These are phyloP conservation scores for Ramalina intermedia DNA, from an alignment of 495 filamentous ascomycete genomes.

Conservation along the genomic window DNA sequence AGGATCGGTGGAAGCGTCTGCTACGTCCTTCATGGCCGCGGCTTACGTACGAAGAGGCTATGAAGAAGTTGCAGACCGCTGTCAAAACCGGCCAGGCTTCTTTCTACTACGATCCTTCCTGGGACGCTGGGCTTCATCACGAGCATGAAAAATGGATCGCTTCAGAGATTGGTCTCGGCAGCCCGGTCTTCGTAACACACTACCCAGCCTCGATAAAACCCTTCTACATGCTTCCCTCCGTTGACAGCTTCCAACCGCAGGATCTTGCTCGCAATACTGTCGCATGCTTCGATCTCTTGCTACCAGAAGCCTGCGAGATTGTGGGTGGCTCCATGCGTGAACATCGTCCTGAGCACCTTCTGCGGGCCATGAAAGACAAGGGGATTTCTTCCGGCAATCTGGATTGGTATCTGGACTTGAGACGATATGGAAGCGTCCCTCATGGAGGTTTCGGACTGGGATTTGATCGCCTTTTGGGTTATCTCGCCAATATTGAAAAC, in stretches of 20 bases:
- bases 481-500: constrained; percentile 70
- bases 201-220: constrained; percentile 79
- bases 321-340: constrained; percentile 90
- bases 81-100: constrained; percentile 28
- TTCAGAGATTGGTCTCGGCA: constrained; percentile 46
- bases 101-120: constrained; percentile 54
- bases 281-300: constrained; percentile 88
- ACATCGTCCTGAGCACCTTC: constrained; percentile 57
- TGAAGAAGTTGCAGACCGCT: constrained; percentile 50
- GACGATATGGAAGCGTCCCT: constrained; percentile 85
- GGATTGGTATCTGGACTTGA: constrained; percentile 89
- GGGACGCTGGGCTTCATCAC: constrained; percentile 65
- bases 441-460: constrained; percentile 93
- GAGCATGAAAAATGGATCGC: constrained; percentile 92
- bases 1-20: constrained; percentile 57
- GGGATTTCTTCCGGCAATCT: constrained; percentile 31
- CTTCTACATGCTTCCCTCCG: constrained; percentile 81
- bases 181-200: constrained; percentile 82
- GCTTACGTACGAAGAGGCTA: constrained; percentile 72
- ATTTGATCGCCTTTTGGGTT: constrained; percentile 79
- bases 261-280: constrained; percentile 40
- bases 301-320: constrained; percentile 81
- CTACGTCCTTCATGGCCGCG: constrained; percentile 54
- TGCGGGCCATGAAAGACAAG: constrained; percentile 53
- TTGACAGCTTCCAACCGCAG: neutral